Conservation (phyloP, 441 rosid genomes). For the Eruca vesicaria region DNA sequence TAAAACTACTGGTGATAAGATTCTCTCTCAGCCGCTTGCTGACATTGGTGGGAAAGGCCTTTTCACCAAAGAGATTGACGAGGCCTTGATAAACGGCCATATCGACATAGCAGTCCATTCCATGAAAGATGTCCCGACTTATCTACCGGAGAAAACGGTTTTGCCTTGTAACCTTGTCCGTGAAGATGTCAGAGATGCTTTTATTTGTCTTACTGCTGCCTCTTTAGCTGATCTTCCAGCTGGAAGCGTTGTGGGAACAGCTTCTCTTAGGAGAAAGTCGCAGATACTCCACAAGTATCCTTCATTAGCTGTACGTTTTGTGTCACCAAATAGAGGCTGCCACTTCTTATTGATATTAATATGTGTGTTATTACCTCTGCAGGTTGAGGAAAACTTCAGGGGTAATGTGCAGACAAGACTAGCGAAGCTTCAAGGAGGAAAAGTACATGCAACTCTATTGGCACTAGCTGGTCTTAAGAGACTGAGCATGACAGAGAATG, state of each 20-base stretch:
- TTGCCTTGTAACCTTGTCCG: conserved; percentile 90
- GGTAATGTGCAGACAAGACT: conserved; percentile 96
- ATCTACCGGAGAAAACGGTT: conserved; percentile 76
- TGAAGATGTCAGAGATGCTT: conserved; percentile 96
- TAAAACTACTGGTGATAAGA: conserved; percentile 95
- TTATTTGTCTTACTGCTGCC: conserved; percentile 62
- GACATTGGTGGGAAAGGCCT: conserved; percentile 98
- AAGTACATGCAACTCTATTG: conserved; percentile 82
- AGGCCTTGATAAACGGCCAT: conserved; percentile 78
- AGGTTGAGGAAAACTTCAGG: conserved; percentile 90
- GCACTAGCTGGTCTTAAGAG: conserved; percentile 97
- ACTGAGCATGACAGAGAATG: conserved; percentile 82
- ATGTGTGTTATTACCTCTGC: conserved; percentile 1
- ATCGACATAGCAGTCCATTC: conserved; percentile 98
- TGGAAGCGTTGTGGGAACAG: conserved; percentile 89
- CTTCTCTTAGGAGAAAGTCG: conserved; percentile 94
- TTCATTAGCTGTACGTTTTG: conserved; percentile 50
- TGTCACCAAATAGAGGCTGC: neutral
- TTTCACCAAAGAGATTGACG: conserved; percentile 94
- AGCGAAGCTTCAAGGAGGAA: conserved; percentile 82
- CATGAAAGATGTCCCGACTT: conserved; percentile 98
- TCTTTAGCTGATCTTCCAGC: conserved; percentile 79
- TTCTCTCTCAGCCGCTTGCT: conserved; percentile 87
- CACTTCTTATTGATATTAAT: neutral
- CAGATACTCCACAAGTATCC: conserved; percentile 93